Conservation (phyloP, 768 basidiomycete species). For the Lactarius pseudohatsudake region DNA sequence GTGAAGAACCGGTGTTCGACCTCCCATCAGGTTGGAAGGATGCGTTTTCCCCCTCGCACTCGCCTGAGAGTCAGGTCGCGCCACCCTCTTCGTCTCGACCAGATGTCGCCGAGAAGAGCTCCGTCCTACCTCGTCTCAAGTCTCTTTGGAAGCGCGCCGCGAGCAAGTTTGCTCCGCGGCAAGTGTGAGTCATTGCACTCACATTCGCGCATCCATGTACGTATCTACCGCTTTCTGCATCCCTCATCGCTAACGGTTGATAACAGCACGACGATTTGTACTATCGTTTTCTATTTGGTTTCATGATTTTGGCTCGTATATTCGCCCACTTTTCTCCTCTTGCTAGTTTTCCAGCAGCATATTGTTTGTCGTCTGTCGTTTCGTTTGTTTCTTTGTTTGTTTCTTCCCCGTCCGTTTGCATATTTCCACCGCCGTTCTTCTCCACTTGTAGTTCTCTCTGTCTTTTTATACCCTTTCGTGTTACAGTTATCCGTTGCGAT, state of each 20-base stretch:
- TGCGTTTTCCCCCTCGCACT: not conserved
- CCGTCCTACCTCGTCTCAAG: constrained; percentile 19
- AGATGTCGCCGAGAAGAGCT: constrained; percentile 7
- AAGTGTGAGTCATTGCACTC: constrained; percentile 3
- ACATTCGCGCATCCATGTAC: constrained; percentile 2
- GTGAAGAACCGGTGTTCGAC: constrained; percentile 22
- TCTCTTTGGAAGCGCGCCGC: constrained; percentile 25
- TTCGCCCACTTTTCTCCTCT: not conserved
- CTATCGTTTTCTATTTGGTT: not conserved
- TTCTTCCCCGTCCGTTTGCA: not conserved
- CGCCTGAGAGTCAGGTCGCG: not conserved
- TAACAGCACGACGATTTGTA: not conserved
- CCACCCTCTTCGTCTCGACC: constrained; percentile 1
- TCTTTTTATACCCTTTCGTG: not conserved
- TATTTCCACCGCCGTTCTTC: not conserved
- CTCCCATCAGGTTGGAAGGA: constrained; percentile 21
- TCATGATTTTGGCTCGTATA: not conserved
- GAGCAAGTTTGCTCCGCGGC: constrained; percentile 14
- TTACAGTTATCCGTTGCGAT: not conserved
- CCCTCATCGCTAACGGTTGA: not conserved
- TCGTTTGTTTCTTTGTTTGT: not conserved
- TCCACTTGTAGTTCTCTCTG: not conserved
- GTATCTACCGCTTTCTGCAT: not conserved
- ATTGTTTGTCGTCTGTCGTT: not conserved
- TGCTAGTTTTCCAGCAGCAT: not conserved